A percentile compares a stretch with the other conserved stretches of the same genome.
These are phyloP conservation scores for Akanthomyces lecanii DNA, from an alignment of 2,329 filamentous ascomycete genomes.

Conservation along the genomic window DNA sequence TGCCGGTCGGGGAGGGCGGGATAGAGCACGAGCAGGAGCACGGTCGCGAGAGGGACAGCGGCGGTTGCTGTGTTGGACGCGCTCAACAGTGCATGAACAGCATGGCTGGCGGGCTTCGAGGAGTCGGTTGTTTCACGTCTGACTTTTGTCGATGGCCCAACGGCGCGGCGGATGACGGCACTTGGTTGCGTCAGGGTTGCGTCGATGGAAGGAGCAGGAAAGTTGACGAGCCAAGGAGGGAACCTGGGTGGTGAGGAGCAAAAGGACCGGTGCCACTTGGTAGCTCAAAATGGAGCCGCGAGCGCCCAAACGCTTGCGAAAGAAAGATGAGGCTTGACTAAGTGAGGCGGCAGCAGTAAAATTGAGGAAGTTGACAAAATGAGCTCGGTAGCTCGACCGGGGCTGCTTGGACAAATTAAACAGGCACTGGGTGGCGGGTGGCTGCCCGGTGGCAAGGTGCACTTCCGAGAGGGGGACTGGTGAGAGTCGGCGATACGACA, in stretches of 20 bases:
- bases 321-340: neutral
- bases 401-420: neutral
- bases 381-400: neutral
- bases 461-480: neutral
- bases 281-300: neutral
- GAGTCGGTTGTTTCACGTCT: neutral
- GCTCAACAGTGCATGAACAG: conserved; percentile 13
- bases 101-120: conserved; percentile 7
- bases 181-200: conserved; percentile 11
- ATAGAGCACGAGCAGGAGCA: neutral
- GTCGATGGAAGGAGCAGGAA: conserved; percentile 12
- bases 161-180: conserved; percentile 1
- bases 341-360: neutral
- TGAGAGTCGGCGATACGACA: neutral
- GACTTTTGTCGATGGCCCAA: neutral
- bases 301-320: neutral
- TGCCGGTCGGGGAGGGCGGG: neutral
- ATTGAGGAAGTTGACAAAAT: neutral
- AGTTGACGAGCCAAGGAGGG: neutral
- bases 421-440: conserved; percentile 2
- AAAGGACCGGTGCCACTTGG: neutral
- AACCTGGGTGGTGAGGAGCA: neutral
- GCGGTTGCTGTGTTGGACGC: conserved; percentile 7
- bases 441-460: conserved; percentile 11
- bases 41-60: neutral